These are phyloP conservation scores for Aspergillus neoniger DNA, from an alignment of 2,329 filamentous ascomycete species.

Conservation along the genomic window DNA sequence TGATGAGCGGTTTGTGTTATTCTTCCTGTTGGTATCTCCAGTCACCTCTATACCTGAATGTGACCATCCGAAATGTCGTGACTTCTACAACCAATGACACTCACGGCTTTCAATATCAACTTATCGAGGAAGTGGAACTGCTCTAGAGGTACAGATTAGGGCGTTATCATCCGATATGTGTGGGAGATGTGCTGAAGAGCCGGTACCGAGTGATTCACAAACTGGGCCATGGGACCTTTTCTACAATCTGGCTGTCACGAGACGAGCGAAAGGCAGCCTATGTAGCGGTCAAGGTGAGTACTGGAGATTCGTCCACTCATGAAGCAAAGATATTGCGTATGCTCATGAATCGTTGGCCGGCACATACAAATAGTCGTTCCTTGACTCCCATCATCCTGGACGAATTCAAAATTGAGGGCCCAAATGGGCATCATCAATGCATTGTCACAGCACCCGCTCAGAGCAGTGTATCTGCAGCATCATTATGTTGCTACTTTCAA, in stretches of 20 bases:
- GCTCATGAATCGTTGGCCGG: not conserved
- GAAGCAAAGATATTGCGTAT: not conserved
- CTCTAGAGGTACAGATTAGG: conserved; percentile 35
- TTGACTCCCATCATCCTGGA: not conserved
- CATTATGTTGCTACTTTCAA: not conserved
- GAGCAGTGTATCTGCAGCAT: not conserved
- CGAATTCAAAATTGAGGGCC: not conserved
- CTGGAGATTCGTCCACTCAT: conserved; percentile 15
- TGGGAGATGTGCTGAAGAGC: conserved; percentile 43
- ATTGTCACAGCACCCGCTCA: not conserved
- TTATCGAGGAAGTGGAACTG: conserved; percentile 17
- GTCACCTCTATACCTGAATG: no score
- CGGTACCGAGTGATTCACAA: conserved; percentile 49
- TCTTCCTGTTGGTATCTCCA: no score
- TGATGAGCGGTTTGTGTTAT: no score
- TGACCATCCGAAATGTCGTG: no score
- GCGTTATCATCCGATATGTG: conserved; percentile 44
- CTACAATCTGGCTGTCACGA: conserved; percentile 48
- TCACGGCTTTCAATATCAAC: no score
- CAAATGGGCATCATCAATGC: not conserved
- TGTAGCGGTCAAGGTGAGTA: conserved; percentile 7
- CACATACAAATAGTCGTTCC: not conserved
- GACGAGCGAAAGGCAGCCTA: conserved; percentile 19
- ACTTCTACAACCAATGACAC: no score
- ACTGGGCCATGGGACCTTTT: conserved; percentile 47